Evolutionary conservation across 2,329 filamentous ascomycete genomes (phyloP).

Genomic region (Malbranchea cinnamomea): DNA sequence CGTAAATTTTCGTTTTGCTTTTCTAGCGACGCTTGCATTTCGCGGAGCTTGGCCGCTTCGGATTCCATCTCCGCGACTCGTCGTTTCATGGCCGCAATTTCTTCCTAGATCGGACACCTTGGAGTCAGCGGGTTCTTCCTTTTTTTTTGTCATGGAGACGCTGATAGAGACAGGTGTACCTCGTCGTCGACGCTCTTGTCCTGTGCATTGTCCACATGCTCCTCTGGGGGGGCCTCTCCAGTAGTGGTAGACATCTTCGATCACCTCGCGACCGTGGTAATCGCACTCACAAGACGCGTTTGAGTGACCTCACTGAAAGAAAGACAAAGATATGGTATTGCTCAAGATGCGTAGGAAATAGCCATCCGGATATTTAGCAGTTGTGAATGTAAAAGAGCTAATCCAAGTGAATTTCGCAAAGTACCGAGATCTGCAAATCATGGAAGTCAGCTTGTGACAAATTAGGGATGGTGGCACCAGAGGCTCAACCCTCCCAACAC

Average conservation of each 20-base stretch:
- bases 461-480: conserved; percentile 5
- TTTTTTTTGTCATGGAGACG: background rate
- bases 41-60: conserved; percentile 69
- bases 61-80: conserved; percentile 83
- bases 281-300: too few species aligned
- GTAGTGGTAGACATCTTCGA: conserved; percentile 8
- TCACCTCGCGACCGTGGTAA: background rate
- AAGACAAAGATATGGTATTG: conserved; percentile 1
- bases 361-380: too few species aligned
- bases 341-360: too few species aligned
- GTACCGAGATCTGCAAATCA: too few species aligned
- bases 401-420: too few species aligned
- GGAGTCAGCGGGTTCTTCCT: background rate
- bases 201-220: conserved; percentile 12
- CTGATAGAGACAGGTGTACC: conserved; percentile 19
- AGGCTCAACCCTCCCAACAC: too few species aligned
- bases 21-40: conserved; percentile 78
- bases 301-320: background rate
- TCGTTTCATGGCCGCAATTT: conserved; percentile 76
- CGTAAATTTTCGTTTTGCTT: conserved; percentile 67
- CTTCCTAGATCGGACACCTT: conserved; percentile 37
- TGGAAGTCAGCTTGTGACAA: conserved; percentile 3
- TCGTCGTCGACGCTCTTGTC: conserved; percentile 32
- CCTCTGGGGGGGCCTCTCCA: conserved; percentile 9
- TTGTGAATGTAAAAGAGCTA: too few species aligned